Conservation (phyloP, 139 green algal genomes). For the Trebouxia sp. region DNA sequence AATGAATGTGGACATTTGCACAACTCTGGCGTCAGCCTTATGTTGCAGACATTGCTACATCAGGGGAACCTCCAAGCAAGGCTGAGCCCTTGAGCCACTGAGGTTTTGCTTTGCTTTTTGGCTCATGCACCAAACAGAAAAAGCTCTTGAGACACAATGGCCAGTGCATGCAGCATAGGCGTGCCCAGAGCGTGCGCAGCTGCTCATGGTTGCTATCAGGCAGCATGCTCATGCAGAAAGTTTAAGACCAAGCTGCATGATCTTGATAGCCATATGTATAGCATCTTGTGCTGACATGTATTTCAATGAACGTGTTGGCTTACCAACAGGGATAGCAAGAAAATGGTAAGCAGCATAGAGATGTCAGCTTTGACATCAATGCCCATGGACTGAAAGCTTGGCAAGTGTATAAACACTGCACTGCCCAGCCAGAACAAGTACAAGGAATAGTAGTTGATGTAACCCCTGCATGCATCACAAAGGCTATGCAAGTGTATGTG, state of each 20-base stretch:
- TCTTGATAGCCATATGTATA: too few species aligned
- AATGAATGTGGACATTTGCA: too few species aligned
- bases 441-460: slow-evolving; percentile 78
- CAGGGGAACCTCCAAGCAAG: too few species aligned
- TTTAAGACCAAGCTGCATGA: neutral
- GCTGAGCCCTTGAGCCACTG: too few species aligned
- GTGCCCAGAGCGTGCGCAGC: too few species aligned
- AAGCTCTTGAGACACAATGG: too few species aligned
- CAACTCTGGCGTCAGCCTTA: too few species aligned
- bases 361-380: slow-evolving; percentile 80
- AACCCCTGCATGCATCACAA: slow-evolving; percentile 48
- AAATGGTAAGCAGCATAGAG: slow-evolving; percentile 67
- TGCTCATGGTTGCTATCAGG: neutral
- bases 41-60: too few species aligned
- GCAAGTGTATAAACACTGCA: slow-evolving; percentile 85
- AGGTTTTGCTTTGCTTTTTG: neutral
- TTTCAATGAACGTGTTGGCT: neutral
- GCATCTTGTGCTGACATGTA: neutral
- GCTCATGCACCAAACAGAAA: too few species aligned
- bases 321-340: slow-evolving; percentile 56
- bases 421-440: slow-evolving; percentile 86
- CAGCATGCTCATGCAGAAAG: neutral
- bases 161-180: too few species aligned
- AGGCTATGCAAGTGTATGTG: neutral
- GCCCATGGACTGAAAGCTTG: slow-evolving; percentile 70